Evolutionary conservation across 805 yeast species (phyloP), one percentile per base, ranked within the genome.

Genomic region (Yamadazyma endophytica): DNA sequence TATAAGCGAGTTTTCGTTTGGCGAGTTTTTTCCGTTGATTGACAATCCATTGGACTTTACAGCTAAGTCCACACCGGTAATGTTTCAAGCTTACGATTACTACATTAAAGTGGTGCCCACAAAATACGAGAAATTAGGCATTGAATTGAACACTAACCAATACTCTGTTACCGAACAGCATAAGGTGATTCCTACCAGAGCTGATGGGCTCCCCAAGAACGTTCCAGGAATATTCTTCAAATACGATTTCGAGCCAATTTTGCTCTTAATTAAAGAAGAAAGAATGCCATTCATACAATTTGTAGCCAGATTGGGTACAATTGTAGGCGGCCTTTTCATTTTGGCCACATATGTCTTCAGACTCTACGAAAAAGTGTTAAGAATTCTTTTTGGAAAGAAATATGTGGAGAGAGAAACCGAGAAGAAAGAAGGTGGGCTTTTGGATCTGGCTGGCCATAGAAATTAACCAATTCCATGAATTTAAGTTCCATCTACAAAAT

Each of bases 211-310:
- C 2, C 61, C 61, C 3, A 29, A 24, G n/a, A 50, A 50, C 1
- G 52, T 72, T 4, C 94, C 97, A 4, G 97, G 96, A 0, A 78
- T 90, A 16, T 83, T 73, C 48, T 75, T 92, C 62, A 75, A 73
- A 34, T 90, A 89, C 54, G 87, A 87, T 43, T 87, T 92, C 52
- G 97, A 92, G 48, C 90, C 97, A 4, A 75, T 92, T 25, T 73
- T 79, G 27, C 68, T 92, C 44, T 57, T 74, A 3, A 69, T 88
- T 13, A 68, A 67, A 16, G 97, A 90, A 49, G 67, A 61, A 32
- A 70, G 97, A 40, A 65, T 90, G 24, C 70, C 90, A 4, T 90
- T 90, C 52, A 52, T 77, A 24, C 85, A 81, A 46, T 90, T 90
- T 56, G 59, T 87, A 6, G 75, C 87, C 8, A 73, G 89, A 43